Conservation (phyloP, 257 asterid species). For the Rauvolfia tetraphylla region DNA sequence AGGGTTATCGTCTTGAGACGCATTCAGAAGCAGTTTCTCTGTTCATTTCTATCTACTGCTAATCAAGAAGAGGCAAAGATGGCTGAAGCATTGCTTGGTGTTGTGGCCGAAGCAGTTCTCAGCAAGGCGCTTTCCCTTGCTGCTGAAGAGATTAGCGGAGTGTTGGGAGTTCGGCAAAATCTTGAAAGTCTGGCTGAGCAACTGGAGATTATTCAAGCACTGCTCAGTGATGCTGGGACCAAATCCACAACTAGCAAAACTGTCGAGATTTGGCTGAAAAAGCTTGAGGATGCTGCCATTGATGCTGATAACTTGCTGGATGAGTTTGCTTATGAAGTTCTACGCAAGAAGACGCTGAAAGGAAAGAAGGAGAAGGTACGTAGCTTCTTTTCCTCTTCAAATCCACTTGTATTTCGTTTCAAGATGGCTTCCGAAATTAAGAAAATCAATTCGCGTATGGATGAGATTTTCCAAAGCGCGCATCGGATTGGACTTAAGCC, state of each 20-base stretch:
- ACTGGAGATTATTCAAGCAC: constrained; percentile 5
- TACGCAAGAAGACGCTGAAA: neutral
- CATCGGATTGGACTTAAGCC: neutral
- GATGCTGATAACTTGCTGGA: constrained; percentile 25
- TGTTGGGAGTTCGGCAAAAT: neutral
- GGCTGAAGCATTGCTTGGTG: neutral
- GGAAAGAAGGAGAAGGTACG: neutral
- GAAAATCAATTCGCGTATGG: neutral
- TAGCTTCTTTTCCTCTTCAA: neutral
- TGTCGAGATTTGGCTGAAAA: constrained; percentile 20
- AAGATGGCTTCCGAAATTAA: neutral
- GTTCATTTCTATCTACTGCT: too few species aligned
- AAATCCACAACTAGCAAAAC: neutral
- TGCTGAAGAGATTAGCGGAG: neutral
- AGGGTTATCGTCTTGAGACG: too few species aligned
- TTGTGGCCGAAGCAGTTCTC: neutral
- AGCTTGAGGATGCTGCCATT: constrained; percentile 12
- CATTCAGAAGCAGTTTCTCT: too few species aligned
- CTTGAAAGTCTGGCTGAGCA: neutral
- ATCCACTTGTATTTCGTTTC: neutral
- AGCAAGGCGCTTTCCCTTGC: constrained; percentile 1
- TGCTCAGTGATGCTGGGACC: constrained; percentile 6
- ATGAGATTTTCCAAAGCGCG: neutral
- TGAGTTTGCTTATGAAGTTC: constrained; percentile 10
- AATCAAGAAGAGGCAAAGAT: too few species aligned